Evolutionary conservation across 441 rosid species (phyloP).

Genomic region (Euphorbia celastroides): DNA sequence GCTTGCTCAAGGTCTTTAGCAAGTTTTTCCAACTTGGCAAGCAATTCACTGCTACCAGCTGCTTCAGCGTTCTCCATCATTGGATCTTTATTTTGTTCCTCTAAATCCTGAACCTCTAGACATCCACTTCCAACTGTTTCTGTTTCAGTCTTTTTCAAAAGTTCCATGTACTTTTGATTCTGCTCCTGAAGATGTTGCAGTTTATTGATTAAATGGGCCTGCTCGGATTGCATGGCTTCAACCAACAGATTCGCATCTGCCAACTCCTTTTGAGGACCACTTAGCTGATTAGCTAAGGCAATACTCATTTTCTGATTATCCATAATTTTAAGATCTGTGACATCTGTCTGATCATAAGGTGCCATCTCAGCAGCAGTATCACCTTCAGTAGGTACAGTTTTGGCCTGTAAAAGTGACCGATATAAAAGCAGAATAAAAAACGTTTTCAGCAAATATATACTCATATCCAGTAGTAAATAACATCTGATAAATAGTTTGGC

Average conservation of each 20-base stretch:
- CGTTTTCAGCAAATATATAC: neutral
- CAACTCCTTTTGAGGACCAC: slow-evolving; percentile 33
- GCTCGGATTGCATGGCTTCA: slow-evolving; percentile 41
- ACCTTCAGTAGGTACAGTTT: slow-evolving; percentile 36
- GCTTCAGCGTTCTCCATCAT: slow-evolving; percentile 29
- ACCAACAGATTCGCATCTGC: slow-evolving; percentile 31
- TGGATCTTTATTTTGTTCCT: slow-evolving; percentile 23
- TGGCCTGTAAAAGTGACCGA: slow-evolving; percentile 38
- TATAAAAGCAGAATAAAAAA: slow-evolving; percentile 3
- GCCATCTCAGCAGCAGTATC: slow-evolving; percentile 42
- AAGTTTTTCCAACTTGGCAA: slow-evolving; percentile 51
- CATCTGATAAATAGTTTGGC: slow-evolving; percentile 3
- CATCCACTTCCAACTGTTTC: slow-evolving; percentile 30
- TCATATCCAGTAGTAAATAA: slow-evolving; percentile 14
- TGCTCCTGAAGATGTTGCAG: slow-evolving; percentile 41
- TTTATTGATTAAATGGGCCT: slow-evolving; percentile 36
- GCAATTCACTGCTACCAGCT: slow-evolving; percentile 33
- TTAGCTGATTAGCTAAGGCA: slow-evolving; percentile 27
- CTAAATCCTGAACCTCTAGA: slow-evolving; percentile 22
- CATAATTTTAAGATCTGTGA: slow-evolving; percentile 26
- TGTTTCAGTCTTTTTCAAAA: slow-evolving; percentile 27
- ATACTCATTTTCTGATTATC: slow-evolving; percentile 24
- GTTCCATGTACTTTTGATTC: slow-evolving; percentile 36
- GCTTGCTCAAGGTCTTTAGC: slow-evolving; percentile 59
- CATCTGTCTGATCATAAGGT: slow-evolving; percentile 31